Percentiles rank a stretch among this genome's conserved stretches.
phyloP scores from a whole-genome alignment of 2,329 filamentous ascomycete species.

The Ophiosphaerella narmari region DNA sequence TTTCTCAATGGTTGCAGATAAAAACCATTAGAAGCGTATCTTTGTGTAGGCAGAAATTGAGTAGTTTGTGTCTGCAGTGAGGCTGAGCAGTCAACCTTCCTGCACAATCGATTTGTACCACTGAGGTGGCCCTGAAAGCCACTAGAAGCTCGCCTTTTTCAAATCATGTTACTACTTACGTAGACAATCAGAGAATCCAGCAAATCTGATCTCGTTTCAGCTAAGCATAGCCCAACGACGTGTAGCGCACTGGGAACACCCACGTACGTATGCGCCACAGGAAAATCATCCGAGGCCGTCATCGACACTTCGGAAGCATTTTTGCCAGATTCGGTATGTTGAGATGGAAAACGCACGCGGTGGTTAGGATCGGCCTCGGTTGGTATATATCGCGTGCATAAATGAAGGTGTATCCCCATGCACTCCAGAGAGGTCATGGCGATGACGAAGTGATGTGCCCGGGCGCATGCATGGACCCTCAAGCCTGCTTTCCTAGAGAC shows the following conservation, averaged over 20 bases:
- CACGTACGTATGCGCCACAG: constrained; percentile 15
- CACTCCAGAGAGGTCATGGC: constrained; percentile 1
- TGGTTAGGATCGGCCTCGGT: constrained; percentile 3
- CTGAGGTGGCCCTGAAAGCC: too few species aligned
- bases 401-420: constrained; percentile 2
- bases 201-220: too few species aligned
- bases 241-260: not conserved
- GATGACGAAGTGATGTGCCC: constrained; percentile 22
- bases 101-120: too few species aligned
- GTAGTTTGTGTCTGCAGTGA: too few species aligned
- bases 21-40: too few species aligned
- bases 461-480: constrained; percentile 13
- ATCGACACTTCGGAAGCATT: constrained; percentile 20
- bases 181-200: too few species aligned
- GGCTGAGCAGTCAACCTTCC: too few species aligned
- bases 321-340: constrained; percentile 29
- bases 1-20: too few species aligned
- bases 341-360: constrained; percentile 3
- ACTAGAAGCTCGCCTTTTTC: too few species aligned
- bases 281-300: constrained; percentile 30
- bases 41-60: too few species aligned
- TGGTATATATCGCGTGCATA: constrained; percentile 8
- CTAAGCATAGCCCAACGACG: too few species aligned
- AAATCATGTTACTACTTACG: too few species aligned
- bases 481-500: constrained; percentile 19